Evolutionary conservation across 768 basidiomycete species (phyloP).

Genomic region (Mycena capillaripes): DNA sequence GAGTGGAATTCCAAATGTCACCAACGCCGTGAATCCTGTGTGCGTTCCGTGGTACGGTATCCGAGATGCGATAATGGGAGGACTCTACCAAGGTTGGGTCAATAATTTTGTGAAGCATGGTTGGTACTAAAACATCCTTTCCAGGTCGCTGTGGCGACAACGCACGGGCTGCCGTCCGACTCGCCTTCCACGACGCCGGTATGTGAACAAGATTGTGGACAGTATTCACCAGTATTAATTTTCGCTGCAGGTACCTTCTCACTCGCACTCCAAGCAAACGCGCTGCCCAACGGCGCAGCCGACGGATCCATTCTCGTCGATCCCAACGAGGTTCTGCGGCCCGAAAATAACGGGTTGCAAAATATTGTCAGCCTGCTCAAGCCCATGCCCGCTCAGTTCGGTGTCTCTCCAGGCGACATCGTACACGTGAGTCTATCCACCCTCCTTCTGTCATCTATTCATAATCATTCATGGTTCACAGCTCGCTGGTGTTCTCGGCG

Average conservation of each 20-base stretch:
- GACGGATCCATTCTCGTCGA: neutral
- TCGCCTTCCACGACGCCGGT: constrained; percentile 37
- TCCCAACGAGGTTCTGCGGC: constrained; percentile 17
- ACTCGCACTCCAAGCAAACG: neutral
- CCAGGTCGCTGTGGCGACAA: constrained; percentile 32
- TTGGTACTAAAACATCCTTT: neutral
- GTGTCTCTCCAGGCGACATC: constrained; percentile 30
- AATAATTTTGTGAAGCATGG: neutral
- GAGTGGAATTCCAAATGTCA: too few species aligned
- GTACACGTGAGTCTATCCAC: constrained; percentile 15
- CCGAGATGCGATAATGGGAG: constrained; percentile 21
- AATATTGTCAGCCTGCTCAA: constrained; percentile 2
- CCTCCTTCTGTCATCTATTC: neutral
- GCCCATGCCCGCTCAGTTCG: constrained; percentile 26
- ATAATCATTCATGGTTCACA: neutral
- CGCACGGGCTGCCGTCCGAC: constrained; percentile 25
- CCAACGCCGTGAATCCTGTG: too few species aligned
- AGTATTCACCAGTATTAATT: neutral
- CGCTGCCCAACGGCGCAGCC: constrained; percentile 24
- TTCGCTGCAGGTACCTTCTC: constrained; percentile 26
- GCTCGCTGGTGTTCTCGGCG: neutral
- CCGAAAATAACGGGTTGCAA: constrained; percentile 34
- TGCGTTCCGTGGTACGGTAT: too few species aligned
- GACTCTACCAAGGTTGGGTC: constrained; percentile 11
- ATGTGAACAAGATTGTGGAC: too few species aligned